Conservation (phyloP, 2,329 filamentous ascomycete genomes). For the Aureobasidium namibiae region DNA sequence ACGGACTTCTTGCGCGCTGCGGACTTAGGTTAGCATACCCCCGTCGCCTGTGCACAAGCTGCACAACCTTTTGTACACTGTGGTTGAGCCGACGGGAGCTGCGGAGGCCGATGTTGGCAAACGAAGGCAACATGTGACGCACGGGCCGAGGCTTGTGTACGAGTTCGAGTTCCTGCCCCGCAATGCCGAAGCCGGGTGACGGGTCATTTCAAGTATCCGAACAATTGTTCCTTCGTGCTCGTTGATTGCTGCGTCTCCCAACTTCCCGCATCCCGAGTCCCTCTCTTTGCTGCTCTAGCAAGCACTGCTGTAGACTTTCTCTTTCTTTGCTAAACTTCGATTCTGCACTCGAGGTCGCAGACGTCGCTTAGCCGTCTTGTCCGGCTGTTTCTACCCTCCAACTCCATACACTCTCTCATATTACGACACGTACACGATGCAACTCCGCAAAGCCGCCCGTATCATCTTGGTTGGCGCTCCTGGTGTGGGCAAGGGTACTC, state of each 20-base stretch:
- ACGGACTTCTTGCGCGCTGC: neutral
- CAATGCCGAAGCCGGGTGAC: neutral
- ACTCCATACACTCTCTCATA: neutral
- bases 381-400: neutral
- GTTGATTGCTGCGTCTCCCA: neutral
- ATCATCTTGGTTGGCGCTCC: slow-evolving; percentile 93
- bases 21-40: neutral
- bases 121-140: neutral
- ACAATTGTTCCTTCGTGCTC: neutral
- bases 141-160: neutral
- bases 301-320: neutral
- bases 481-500: slow-evolving; percentile 95
- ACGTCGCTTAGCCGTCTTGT: neutral
- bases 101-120: no score
- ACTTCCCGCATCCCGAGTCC: neutral
- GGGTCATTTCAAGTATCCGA: neutral
- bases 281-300: neutral
- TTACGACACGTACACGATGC: slow-evolving; percentile 22
- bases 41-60: neutral
- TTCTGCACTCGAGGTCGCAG: neutral
- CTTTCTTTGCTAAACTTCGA: neutral
- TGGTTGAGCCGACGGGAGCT: no score
- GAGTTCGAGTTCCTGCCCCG: no score
- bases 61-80: no score
- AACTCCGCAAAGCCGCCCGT: slow-evolving; percentile 65